Base-by-base conservation (phyloP, 2,329 filamentous ascomycete genomes). In the Diaporthe citrichinensis region DNA sequence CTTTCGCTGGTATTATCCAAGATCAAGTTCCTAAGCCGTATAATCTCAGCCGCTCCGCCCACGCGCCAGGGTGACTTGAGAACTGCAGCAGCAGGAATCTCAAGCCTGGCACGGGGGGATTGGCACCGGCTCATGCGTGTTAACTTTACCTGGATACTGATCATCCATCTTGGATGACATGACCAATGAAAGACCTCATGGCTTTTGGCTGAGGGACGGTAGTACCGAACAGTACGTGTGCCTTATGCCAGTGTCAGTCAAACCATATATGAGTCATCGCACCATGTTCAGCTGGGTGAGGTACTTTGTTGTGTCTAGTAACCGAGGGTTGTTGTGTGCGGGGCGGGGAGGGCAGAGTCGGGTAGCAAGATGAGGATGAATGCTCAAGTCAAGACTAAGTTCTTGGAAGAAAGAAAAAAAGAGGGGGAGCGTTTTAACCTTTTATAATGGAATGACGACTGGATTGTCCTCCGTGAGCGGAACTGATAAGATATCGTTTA, bases 1-100 rank as follows among this genome's bases (percentile, higher is more conserved):
- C 95, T 98, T 97, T 95, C 95, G 95, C 95, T 84, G 74, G 76
- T 77, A 77, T 77, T 77, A 77, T 77, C 76, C 76, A 77, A 68
- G 76, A 77, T 84, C 83, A 84, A 84, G 83, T 84, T 84, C 78
- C 72, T n/a, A 76, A 75, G 81, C 83, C 83, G 83, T 84, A 81
- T 84, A 78, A 80, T 84, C 83, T 84, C 83, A 84, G 83, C 83
- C 81, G 77, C 76, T 76, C 78, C 73, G 59, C 72, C 55, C 36
- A 49, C 73, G 39, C 62, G 25, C 67, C 61, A 23, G 12, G 14
- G 12, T 53, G 15, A 20, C 14, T 51, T 23, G 31, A 15, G n/a
- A 31, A 39, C 10, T 36, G 14, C 46, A 5, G 31, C 31, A 57
- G 39, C 49, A 25, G 17, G 44, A 44, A 41, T 25, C n/a, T 46